Conservation (phyloP, 1,139 yeast genomes). For the Pichia sp. region DNA sequence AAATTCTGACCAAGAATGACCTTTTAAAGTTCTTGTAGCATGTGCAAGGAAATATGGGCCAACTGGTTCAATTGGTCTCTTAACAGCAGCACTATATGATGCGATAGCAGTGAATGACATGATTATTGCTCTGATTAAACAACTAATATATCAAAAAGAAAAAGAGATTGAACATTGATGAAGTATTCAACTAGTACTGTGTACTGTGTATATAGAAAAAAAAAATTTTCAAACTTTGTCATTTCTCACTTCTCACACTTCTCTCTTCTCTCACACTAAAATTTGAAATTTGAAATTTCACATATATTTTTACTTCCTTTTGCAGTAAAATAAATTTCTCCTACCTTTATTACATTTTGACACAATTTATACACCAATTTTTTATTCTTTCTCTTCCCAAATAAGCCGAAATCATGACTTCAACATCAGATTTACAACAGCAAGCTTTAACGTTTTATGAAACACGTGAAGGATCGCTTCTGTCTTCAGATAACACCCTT, state of each 20-base stretch:
- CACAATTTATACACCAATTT: too few relatives aligned
- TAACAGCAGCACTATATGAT: constrained; percentile 52
- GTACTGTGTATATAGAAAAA: not conserved
- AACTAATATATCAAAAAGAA: too few relatives aligned
- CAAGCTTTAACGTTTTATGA: constrained; percentile 56
- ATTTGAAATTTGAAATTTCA: not conserved
- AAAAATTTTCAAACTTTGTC: not conserved
- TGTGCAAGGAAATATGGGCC: constrained; percentile 95
- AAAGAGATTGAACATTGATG: too few relatives aligned
- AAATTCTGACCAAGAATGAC: constrained; percentile 98
- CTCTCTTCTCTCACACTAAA: not conserved
- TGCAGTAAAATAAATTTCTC: too few relatives aligned
- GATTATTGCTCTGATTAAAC: not conserved
- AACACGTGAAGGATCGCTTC: constrained; percentile 41
- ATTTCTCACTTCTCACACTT: not conserved
- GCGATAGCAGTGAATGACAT: constrained; percentile 37
- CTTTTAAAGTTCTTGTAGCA: constrained; percentile 92
- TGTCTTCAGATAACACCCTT: constrained; percentile 29
- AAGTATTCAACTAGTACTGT: too few relatives aligned
- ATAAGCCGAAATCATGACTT: constrained; percentile 17
- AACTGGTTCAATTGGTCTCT: constrained; percentile 92
- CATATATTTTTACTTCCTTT: too few relatives aligned
- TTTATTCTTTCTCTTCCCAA: not conserved
- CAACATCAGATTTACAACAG: constrained; percentile 35
- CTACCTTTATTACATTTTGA: too few relatives aligned